phyloP scores from a whole-genome alignment of 805 yeast genomes.

The Candida wancherniae region DNA sequence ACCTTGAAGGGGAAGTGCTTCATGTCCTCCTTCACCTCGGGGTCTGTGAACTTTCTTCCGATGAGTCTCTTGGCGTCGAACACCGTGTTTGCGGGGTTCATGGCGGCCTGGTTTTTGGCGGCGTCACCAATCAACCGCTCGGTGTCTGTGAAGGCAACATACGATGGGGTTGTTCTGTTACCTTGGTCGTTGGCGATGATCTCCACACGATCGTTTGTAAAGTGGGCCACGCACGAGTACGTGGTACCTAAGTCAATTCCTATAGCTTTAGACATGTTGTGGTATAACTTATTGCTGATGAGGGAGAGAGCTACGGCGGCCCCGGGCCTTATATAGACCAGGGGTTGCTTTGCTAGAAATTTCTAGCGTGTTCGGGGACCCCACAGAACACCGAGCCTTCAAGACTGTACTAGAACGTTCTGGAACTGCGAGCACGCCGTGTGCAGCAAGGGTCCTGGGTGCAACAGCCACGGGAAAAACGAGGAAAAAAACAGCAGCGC shows the following conservation, averaged over 20 bases:
- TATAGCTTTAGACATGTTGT: constrained; percentile 37
- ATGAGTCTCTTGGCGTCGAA: constrained; percentile 95
- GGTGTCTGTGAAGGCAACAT: constrained; percentile 91
- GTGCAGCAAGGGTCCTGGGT: too few relatives aligned
- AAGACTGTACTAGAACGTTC: constrained; percentile 13
- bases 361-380: constrained; percentile 8
- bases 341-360: constrained; percentile 1
- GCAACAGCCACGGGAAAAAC: too few relatives aligned
- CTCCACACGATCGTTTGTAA: constrained; percentile 76
- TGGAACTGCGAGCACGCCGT: too few relatives aligned
- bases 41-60: constrained; percentile 74
- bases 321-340: constrained; percentile 7
- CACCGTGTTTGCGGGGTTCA: constrained; percentile 90
- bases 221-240: constrained; percentile 88
- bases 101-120: constrained; percentile 97
- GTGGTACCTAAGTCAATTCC: constrained; percentile 98
- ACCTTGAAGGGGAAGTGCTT: constrained; percentile 89
- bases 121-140: constrained; percentile 97
- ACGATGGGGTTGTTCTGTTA: constrained; percentile 96
- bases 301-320: constrained; percentile 1
- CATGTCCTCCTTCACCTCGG: constrained; percentile 71
- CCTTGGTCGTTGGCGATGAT: constrained; percentile 97
- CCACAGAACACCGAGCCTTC: constrained; percentile 8
- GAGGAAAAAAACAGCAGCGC: too few relatives aligned
- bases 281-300: neutral